Evolutionary conservation across 1,284 basidiomycete species (phyloP).

Genomic region (Leccinum griseonigrum): DNA sequence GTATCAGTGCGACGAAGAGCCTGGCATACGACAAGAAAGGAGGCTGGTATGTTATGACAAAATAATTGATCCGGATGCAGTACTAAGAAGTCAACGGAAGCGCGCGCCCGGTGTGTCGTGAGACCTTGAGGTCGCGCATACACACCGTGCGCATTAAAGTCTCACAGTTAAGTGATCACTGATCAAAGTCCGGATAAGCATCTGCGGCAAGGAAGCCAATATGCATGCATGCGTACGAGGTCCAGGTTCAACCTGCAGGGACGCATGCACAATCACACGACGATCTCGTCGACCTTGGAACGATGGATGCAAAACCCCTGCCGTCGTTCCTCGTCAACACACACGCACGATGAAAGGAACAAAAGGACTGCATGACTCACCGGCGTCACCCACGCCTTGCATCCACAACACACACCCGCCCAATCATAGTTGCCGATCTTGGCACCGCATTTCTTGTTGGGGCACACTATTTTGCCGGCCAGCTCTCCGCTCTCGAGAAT

Average conservation of each 20-base stretch:
- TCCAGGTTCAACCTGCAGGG: background rate
- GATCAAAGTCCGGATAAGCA: background rate
- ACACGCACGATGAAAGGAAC: background rate
- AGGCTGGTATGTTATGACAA: background rate
- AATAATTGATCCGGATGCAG: background rate
- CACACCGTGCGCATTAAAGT: background rate
- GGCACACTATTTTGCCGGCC: conserved; percentile 88
- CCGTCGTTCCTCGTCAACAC: background rate
- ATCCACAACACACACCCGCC: conserved; percentile 93
- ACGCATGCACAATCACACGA: conserved; percentile 21
- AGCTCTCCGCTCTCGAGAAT: conserved; percentile 73
- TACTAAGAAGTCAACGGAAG: background rate
- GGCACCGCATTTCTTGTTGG: conserved; percentile 83
- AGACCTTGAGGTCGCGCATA: background rate
- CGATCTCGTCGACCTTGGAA: conserved; percentile 88
- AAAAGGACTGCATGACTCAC: conserved; percentile 44
- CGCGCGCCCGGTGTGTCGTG: background rate
- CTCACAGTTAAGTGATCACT: background rate
- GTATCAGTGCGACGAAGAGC: too few relatives aligned
- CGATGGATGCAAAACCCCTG: conserved; percentile 88
- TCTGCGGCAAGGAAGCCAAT: background rate
- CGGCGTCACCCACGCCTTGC: conserved; percentile 88
- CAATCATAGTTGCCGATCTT: conserved; percentile 97
- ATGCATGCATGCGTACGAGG: background rate
- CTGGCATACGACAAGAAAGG: background rate